These are phyloP conservation scores for Pneumocystis canis DNA, from an alignment of 1,139 yeast species.

Conservation along the genomic window DNA sequence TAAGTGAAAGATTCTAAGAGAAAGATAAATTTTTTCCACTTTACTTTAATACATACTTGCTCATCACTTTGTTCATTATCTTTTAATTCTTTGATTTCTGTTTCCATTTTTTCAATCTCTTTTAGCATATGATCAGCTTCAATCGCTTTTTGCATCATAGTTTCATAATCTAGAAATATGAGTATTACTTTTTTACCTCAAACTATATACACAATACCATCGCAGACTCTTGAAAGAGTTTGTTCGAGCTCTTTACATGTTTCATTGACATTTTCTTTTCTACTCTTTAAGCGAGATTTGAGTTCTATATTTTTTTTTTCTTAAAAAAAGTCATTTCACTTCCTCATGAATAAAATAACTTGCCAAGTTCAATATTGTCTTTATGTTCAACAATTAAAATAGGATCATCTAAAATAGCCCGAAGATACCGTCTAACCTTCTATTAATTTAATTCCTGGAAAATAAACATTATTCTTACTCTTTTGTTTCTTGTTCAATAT, in stretches of 20 bases:
- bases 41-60: background rate
- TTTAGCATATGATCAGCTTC: conserved; percentile 17
- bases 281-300: background rate
- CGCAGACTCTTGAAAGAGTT: background rate
- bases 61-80: conserved; percentile 35
- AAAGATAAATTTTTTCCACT: conserved; percentile 26
- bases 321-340: background rate
- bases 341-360: background rate
- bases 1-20: conserved; percentile 9
- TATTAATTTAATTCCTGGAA: background rate
- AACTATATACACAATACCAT: background rate
- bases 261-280: background rate
- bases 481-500: conserved; percentile 7
- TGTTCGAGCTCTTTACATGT: background rate
- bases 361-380: conserved; percentile 5
- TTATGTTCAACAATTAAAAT: conserved; percentile 5
- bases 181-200: background rate
- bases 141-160: conserved; percentile 15
- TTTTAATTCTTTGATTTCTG: conserved; percentile 18
- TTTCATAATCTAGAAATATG: conserved; percentile 14
- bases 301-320: background rate
- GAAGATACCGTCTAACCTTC: conserved; percentile 3
- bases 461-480: conserved; percentile 1
- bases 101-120: conserved; percentile 20
- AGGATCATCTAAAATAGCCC: conserved; percentile 6